These are phyloP conservation scores for Rhododendron ovatum DNA, from an alignment of 148 eudicot species.

Conservation along the genomic window DNA sequence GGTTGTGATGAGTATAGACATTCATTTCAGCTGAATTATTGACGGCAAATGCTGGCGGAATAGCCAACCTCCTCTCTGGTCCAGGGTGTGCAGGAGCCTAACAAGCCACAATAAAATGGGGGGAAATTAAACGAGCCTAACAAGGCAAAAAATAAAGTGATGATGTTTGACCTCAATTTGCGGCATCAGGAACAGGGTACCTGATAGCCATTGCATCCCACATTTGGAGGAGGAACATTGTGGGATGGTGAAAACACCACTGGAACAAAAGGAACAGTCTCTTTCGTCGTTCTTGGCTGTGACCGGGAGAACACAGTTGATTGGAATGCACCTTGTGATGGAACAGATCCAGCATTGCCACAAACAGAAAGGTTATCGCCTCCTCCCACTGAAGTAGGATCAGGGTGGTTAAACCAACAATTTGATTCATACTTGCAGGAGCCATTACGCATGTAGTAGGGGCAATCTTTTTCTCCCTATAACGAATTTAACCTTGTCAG, in stretches of 20 bases:
- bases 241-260: constrained; percentile 40
- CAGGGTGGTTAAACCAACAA: constrained; percentile 84
- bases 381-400: constrained; percentile 44
- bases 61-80: constrained; percentile 40
- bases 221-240: constrained; percentile 29
- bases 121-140: neutral
- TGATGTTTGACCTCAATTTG: neutral
- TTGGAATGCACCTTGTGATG: constrained; percentile 35
- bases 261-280: constrained; percentile 45
- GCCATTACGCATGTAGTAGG: constrained; percentile 76
- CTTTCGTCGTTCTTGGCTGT: constrained; percentile 41
- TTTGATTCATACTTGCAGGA: constrained; percentile 73
- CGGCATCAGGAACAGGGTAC: constrained; percentile 23
- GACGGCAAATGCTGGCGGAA: constrained; percentile 51
- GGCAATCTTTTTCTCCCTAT: constrained; percentile 74
- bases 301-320: constrained; percentile 45
- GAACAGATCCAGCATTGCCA: constrained; percentile 39
- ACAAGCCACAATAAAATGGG: constrained; percentile 16
- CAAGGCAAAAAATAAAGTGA: neutral
- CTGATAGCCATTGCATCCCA: constrained; percentile 68
- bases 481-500: constrained; percentile 7
- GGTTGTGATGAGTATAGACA: constrained; percentile 34
- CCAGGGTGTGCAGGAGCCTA: constrained; percentile 42
- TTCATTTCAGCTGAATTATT: constrained; percentile 36
- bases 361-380: constrained; percentile 32